Evolutionary conservation across 805 yeast species (phyloP).

Genomic region (Saccharomycopsis amapae): DNA sequence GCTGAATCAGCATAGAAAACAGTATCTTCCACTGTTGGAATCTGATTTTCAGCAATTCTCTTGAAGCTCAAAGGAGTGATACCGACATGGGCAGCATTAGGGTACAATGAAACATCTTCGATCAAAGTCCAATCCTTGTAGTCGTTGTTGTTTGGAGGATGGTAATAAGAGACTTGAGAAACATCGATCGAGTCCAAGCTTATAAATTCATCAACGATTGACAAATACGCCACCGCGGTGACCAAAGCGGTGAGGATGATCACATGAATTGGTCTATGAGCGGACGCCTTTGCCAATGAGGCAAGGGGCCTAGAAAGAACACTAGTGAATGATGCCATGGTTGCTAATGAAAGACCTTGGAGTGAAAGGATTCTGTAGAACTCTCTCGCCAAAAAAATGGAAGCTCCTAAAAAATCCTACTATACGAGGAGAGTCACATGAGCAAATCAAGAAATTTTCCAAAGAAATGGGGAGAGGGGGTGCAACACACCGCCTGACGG

Average conservation of each 20-base stretch:
- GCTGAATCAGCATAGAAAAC: slow-evolving; percentile 35
- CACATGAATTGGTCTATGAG: slow-evolving; percentile 81
- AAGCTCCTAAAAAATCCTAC: too few relatives aligned
- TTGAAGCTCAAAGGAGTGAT: slow-evolving; percentile 54
- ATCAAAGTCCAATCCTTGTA: slow-evolving; percentile 43
- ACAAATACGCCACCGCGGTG: slow-evolving; percentile 74
- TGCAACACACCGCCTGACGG: too few relatives aligned
- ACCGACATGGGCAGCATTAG: slow-evolving; percentile 40
- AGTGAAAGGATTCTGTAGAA: too few relatives aligned
- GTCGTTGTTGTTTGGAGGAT: slow-evolving; percentile 30
- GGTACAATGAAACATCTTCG: slow-evolving; percentile 34
- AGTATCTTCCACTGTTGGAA: slow-evolving; percentile 38
- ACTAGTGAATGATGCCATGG: background rate
- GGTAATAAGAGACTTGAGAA: slow-evolving; percentile 30
- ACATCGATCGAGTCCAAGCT: slow-evolving; percentile 25
- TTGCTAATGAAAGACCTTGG: too few relatives aligned
- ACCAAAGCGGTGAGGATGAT: slow-evolving; percentile 63
- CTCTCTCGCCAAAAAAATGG: too few relatives aligned
- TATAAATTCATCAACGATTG: slow-evolving; percentile 62
- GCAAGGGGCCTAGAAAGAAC: slow-evolving; percentile 34
- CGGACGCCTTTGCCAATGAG: slow-evolving; percentile 45
- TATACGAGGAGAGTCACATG: too few relatives aligned
- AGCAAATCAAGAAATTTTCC: too few relatives aligned
- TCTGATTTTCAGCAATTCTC: slow-evolving; percentile 33
- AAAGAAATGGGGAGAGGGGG: too few relatives aligned